phyloP scores from a whole-genome alignment of 2,329 filamentous ascomycete species.

The Westerdykella sp. region DNA sequence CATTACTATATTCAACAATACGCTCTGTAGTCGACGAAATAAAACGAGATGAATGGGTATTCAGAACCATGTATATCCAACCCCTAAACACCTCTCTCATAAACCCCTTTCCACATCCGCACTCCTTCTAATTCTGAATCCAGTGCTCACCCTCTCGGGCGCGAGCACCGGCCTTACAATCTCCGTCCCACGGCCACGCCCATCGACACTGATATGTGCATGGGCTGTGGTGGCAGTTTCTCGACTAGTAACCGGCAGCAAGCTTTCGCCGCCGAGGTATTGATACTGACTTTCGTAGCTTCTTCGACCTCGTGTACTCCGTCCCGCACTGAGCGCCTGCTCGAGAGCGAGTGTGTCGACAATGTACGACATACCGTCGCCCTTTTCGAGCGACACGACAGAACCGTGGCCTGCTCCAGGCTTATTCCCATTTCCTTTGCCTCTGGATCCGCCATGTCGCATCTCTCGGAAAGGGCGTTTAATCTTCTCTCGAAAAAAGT shows the following conservation, averaged over 20 bases:
- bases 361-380: slow-evolving; percentile 11
- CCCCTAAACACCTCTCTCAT: background rate
- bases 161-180: slow-evolving; percentile 12
- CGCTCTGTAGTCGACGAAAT: no score
- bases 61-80: no score
- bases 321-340: slow-evolving; percentile 20
- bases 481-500: slow-evolving; percentile 24
- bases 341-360: slow-evolving; percentile 24
- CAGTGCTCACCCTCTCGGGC: slow-evolving; percentile 26
- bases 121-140: slow-evolving; percentile 30
- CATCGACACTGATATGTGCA: background rate
- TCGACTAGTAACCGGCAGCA: slow-evolving; percentile 29
- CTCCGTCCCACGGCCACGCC: slow-evolving; percentile 6
- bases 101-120: slow-evolving; percentile 20
- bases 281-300: slow-evolving; percentile 19
- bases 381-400: slow-evolving; percentile 6
- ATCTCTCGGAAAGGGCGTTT: slow-evolving; percentile 14
- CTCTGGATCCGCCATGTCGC: background rate
- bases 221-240: slow-evolving; percentile 17
- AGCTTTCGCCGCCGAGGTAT: slow-evolving; percentile 15
- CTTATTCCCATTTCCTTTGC: background rate
- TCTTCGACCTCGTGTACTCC: slow-evolving; percentile 17
- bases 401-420: background rate
- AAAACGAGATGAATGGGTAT: no score
- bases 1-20: no score